phyloP scores from a whole-genome alignment of 371 early-diverging fungal species.

The Apophysomyces variabilis region DNA sequence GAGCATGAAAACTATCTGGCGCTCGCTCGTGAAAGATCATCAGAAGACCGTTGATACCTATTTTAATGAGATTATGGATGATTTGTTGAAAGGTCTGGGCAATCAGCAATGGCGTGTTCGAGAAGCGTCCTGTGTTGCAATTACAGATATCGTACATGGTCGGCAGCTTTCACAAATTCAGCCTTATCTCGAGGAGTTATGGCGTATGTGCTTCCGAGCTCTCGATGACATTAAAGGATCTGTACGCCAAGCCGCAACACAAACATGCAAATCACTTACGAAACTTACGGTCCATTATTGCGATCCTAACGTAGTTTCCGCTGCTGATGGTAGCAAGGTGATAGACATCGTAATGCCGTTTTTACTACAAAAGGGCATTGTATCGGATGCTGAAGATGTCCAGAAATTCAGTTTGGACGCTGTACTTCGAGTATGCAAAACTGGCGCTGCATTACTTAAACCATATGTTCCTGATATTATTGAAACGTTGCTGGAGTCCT shows the following conservation, averaged over 20 bases:
- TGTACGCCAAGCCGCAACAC: constrained; percentile 84
- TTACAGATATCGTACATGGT: constrained; percentile 80
- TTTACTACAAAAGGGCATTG: constrained; percentile 82
- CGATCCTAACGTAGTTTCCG: constrained; percentile 70
- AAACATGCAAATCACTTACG: constrained; percentile 78
- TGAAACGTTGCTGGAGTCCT: constrained; percentile 77
- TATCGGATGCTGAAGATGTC: constrained; percentile 88
- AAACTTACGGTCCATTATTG: constrained; percentile 83
- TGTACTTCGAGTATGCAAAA: constrained; percentile 81
- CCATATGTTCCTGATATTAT: constrained; percentile 76
- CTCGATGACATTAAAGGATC: constrained; percentile 95
- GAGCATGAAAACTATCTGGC: constrained; percentile 92
- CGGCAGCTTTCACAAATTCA: constrained; percentile 70
- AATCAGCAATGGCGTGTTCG: constrained; percentile 89
- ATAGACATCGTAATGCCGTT: constrained; percentile 86
- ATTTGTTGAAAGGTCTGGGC: constrained; percentile 75
- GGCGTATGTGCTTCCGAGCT: constrained; percentile 89
- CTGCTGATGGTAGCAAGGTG: constrained; percentile 68
- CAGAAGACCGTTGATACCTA: constrained; percentile 79
- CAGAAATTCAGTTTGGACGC: constrained; percentile 82
- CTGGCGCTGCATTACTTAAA: constrained; percentile 73
- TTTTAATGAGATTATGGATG: constrained; percentile 82
- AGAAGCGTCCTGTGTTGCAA: constrained; percentile 78
- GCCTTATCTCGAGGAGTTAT: constrained; percentile 76
- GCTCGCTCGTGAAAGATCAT: constrained; percentile 76